Conservation (phyloP, 75 land plant species). For the Selaginella tamariscina region DNA sequence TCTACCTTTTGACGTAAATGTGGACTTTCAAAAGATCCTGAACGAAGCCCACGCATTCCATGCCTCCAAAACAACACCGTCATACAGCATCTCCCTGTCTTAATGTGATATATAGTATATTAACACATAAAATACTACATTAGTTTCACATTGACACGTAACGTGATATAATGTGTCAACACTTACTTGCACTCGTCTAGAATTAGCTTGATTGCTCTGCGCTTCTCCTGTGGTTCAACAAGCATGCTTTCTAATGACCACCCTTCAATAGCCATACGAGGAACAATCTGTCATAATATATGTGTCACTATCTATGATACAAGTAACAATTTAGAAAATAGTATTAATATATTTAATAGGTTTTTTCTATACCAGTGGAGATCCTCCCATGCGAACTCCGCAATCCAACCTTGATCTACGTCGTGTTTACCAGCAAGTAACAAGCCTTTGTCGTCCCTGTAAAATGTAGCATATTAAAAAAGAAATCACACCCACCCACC, state of each 20-base stretch:
- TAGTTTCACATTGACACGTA: no score
- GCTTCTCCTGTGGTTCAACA: constrained; percentile 36
- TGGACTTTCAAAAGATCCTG: constrained; percentile 63
- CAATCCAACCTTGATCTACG: constrained; percentile 72
- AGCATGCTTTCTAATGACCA: constrained; percentile 40
- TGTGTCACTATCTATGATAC: constrained; percentile 18
- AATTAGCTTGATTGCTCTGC: constrained; percentile 53
- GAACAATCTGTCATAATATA: constrained; percentile 77
- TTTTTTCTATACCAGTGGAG: constrained; percentile 41
- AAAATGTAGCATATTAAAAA: no score
- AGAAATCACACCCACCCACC: background rate
- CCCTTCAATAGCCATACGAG: constrained; percentile 81
- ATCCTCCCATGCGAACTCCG: constrained; percentile 46
- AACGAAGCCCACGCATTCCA: constrained; percentile 88
- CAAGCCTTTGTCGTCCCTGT: constrained; percentile 52
- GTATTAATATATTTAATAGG: background rate
- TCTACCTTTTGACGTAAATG: constrained; percentile 53
- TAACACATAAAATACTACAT: background rate
- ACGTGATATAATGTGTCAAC: no score
- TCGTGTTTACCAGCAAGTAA: constrained; percentile 69
- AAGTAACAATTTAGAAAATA: background rate
- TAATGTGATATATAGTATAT: background rate
- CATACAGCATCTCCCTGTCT: constrained; percentile 70
- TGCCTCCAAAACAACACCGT: constrained; percentile 90
- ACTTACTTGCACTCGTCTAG: constrained; percentile 74